phyloP scores from a whole-genome alignment of 1,284 basidiomycete species.

The Coniferiporia sulphurascens region DNA sequence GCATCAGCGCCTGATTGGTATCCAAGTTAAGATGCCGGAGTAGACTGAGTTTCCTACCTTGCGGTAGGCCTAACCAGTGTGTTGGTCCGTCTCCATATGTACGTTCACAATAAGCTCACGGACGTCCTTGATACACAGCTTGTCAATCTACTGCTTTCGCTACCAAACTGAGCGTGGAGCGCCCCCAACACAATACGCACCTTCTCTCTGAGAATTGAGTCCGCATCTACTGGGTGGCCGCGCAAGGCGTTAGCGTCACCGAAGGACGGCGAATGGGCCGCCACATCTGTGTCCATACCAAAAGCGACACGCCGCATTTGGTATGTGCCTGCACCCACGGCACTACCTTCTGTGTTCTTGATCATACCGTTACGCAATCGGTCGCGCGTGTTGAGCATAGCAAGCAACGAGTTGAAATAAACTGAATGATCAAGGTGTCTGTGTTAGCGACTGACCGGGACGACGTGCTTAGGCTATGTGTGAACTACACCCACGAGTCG shows the following conservation, averaged over 20 bases:
- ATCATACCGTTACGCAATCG: background rate
- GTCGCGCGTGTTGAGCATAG: conserved; percentile 3
- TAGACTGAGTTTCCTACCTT: background rate
- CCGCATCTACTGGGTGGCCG: too few species aligned
- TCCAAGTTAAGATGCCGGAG: too few species aligned
- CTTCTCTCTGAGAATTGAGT: too few species aligned
- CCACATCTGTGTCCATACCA: background rate
- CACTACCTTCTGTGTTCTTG: background rate
- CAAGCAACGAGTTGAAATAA: conserved; percentile 5
- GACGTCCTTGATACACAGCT: background rate
- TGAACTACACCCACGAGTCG: conserved; percentile 17
- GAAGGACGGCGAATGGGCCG: background rate
- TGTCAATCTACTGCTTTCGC: too few species aligned
- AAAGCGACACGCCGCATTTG: background rate
- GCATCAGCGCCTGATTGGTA: too few species aligned
- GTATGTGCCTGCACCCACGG: background rate
- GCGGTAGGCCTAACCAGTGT: background rate
- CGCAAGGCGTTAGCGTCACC: background rate
- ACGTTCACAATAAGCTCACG: background rate
- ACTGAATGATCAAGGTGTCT: background rate
- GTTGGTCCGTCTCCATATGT: background rate
- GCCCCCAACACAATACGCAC: too few species aligned
- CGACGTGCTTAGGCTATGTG: background rate
- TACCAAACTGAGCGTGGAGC: too few species aligned
- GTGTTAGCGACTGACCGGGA: background rate